Conservation (phyloP, 805 yeast species). For the Zygotorulaspora chibaensis region DNA sequence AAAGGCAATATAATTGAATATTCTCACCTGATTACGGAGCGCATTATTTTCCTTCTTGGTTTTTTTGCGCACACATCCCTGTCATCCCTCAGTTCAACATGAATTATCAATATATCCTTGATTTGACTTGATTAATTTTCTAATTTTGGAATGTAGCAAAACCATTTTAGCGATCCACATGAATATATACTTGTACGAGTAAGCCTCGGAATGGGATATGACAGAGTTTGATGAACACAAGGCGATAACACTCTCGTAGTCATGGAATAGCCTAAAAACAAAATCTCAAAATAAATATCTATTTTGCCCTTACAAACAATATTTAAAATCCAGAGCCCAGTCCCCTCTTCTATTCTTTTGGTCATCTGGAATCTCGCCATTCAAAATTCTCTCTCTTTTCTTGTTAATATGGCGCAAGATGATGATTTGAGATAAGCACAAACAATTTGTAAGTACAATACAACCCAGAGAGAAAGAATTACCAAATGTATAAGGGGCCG, state of each 20-base stretch:
- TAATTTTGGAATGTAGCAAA: neutral
- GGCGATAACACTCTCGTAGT: neutral
- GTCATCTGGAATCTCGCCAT: slow-evolving; percentile 22
- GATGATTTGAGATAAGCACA: slow-evolving; percentile 18
- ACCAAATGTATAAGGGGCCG: slow-evolving; percentile 40
- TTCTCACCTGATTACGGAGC: too few relatives aligned
- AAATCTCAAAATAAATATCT: slow-evolving; percentile 1
- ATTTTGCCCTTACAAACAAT: slow-evolving; percentile 15
- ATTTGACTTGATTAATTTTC: neutral
- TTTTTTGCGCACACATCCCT: too few relatives aligned
- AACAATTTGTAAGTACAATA: slow-evolving; percentile 23
- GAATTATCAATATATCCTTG: neutral
- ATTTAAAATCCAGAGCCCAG: slow-evolving; percentile 25
- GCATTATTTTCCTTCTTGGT: too few relatives aligned
- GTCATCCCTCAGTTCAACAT: too few relatives aligned
- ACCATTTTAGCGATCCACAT: neutral
- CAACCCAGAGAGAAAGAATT: slow-evolving; percentile 40
- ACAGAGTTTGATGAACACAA: neutral
- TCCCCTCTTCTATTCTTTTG: slow-evolving; percentile 24
- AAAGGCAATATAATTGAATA: too few relatives aligned
- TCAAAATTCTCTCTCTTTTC: slow-evolving; percentile 16
- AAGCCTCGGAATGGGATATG: neutral
- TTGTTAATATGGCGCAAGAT: slow-evolving; percentile 16
- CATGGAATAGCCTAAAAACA: neutral
- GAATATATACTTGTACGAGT: neutral